phyloP scores from a whole-genome alignment of 768 basidiomycete genomes.

The Suillus sp. region DNA sequence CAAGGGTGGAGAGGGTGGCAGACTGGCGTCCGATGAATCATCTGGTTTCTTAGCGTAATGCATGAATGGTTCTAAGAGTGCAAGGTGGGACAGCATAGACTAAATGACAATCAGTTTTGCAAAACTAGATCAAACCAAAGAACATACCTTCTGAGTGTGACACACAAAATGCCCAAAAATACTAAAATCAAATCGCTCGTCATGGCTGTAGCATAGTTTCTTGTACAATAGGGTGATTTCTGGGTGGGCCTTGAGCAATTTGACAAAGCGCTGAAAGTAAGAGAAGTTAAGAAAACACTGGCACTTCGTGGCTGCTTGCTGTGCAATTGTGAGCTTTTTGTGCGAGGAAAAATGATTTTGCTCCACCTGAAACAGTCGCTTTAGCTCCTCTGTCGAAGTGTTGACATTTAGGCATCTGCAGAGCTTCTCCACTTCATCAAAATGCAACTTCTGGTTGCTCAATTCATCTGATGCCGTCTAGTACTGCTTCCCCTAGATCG shows the following conservation, averaged over 20 bases:
- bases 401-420: slow-evolving; percentile 73
- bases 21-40: slow-evolving; percentile 3
- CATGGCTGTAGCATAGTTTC: slow-evolving; percentile 33
- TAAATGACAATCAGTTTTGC: slow-evolving; percentile 23
- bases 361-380: slow-evolving; percentile 58
- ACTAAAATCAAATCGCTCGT: slow-evolving; percentile 39
- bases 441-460: slow-evolving; percentile 62
- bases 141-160: slow-evolving; percentile 49
- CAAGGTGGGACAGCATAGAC: slow-evolving; percentile 37
- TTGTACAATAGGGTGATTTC: slow-evolving; percentile 74
- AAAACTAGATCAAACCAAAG: slow-evolving; percentile 8
- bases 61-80: slow-evolving; percentile 39
- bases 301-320: slow-evolving; percentile 64
- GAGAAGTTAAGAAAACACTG: slow-evolving; percentile 70
- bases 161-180: slow-evolving; percentile 55
- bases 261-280: slow-evolving; percentile 83
- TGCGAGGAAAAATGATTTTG: neutral
- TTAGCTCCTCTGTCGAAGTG: slow-evolving; percentile 52
- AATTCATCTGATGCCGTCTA: slow-evolving; percentile 75
- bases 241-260: slow-evolving; percentile 75
- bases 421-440: slow-evolving; percentile 70
- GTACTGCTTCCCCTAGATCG: slow-evolving; percentile 78
- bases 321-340: slow-evolving; percentile 6
- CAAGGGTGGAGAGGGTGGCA: neutral
- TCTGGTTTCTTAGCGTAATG: slow-evolving; percentile 33